Base-by-base conservation (phyloP, 1,284 basidiomycete species). In the Veloporphyrellus conicus region DNA sequence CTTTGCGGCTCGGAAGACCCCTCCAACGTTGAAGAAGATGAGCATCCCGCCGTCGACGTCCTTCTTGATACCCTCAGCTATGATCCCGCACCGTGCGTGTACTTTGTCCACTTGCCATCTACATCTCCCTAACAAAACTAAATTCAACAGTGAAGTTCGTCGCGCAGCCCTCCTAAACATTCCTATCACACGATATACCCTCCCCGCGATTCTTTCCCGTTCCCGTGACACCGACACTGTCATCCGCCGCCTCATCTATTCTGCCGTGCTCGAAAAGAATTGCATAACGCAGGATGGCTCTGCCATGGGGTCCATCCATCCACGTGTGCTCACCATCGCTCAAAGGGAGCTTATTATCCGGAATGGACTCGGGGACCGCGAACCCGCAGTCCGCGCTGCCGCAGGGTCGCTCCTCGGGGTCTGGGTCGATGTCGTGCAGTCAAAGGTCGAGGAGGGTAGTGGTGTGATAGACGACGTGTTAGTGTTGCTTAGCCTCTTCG, bases 351-450 rank as follows among this genome's bases (percentile, higher is more conserved):
- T 82, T 45, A 74, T 91, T 19, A 79, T 93, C 14, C 79, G 82
- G 37, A 83, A 88, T 54, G 94, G 94, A 0, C 74, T 97, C 3
- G 88, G 90, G 0, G 95, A 97, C 66, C 77, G 94, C 40, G 93
- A 96, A 55, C 79, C 82, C 0, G 74, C 69, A n/a, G 93, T 98
- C 6, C 76, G 87, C 33, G 77, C 84, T 20, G 90, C 92, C 0
- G 86, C 89, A 0, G 85, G 80, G 3, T 85, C 82, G 41, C 77
- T 95, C 50, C 71, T 93, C n/a, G 78, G 77, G 0, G 75, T 75
- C 8, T 94, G 90, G 90, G 80, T 89, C 15, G 85, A 89, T 52
- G 70, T 77, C 20, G 78, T 83, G 57, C 69, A 72, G 6, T 49
- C 71, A 20, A 72, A 70, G 45, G 69, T 64, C 1, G 66, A 78